Evolutionary conservation across 2,329 filamentous ascomycete species (phyloP).

Genomic region (Colletotrichum zoysiae): DNA sequence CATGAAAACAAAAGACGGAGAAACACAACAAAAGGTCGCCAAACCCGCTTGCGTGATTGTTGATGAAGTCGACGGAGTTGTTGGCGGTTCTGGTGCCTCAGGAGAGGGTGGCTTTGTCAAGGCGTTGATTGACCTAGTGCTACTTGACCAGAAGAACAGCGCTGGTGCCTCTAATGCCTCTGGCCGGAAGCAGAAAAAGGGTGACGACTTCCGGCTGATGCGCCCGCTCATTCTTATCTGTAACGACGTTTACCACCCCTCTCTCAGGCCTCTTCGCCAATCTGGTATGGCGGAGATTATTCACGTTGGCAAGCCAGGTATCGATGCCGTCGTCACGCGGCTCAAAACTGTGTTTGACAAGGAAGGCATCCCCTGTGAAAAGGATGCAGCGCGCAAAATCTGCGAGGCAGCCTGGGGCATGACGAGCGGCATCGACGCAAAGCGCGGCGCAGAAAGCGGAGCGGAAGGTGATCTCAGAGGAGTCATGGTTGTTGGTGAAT

Average conservation of each 20-base stretch:
- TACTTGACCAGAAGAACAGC: slow-evolving; percentile 84
- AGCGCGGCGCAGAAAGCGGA: slow-evolving; percentile 75
- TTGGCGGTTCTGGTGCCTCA: slow-evolving; percentile 79
- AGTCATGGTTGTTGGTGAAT: slow-evolving; percentile 88
- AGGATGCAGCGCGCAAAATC: slow-evolving; percentile 86
- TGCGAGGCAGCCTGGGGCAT: slow-evolving; percentile 89
- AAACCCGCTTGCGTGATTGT: slow-evolving; percentile 94
- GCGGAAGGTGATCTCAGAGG: slow-evolving; percentile 81
- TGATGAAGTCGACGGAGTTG: slow-evolving; percentile 96
- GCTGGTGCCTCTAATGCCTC: slow-evolving; percentile 47
- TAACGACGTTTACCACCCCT: slow-evolving; percentile 96
- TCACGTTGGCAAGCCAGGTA: slow-evolving; percentile 87
- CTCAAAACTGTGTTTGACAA: slow-evolving; percentile 88
- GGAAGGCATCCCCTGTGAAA: slow-evolving; percentile 89
- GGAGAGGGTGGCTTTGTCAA: slow-evolving; percentile 97
- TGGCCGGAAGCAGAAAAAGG: slow-evolving; percentile 74
- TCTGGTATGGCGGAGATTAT: slow-evolving; percentile 89
- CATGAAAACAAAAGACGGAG: slow-evolving; percentile 63
- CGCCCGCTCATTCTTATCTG: slow-evolving; percentile 94
- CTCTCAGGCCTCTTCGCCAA: slow-evolving; percentile 87
- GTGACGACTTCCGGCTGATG: slow-evolving; percentile 88
- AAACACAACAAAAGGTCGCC: slow-evolving; percentile 75
- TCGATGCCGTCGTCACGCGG: slow-evolving; percentile 86
- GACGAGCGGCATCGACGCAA: slow-evolving; percentile 76
- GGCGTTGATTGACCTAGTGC: slow-evolving; percentile 90